Evolutionary conservation across 2,329 filamentous ascomycete species (phyloP).

Genomic region (Fusarium dimerum): DNA sequence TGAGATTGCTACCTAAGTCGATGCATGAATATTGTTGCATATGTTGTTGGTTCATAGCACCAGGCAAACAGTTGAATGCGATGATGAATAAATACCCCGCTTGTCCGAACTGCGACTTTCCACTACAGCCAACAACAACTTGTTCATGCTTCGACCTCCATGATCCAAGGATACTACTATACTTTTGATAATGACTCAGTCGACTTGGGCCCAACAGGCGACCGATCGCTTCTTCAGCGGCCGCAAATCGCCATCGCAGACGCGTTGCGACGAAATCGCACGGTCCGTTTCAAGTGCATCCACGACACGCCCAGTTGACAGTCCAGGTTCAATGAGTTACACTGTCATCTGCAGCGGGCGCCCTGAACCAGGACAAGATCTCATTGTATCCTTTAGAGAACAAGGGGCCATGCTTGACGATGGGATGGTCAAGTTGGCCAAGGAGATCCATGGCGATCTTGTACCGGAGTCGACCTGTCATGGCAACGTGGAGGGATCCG

Average conservation of each 20-base stretch:
- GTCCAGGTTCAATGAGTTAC: slow-evolving; percentile 32
- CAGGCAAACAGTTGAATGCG: too few relatives aligned
- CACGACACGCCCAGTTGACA: slow-evolving; percentile 23
- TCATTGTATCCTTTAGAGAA: slow-evolving; percentile 19
- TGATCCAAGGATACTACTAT: neutral
- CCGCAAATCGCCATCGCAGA: slow-evolving; percentile 24
- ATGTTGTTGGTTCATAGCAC: slow-evolving; percentile 1
- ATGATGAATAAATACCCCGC: slow-evolving; percentile 2
- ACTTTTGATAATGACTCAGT: slow-evolving; percentile 7
- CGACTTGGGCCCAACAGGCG: slow-evolving; percentile 12
- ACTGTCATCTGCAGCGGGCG: slow-evolving; percentile 27
- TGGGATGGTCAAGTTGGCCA: slow-evolving; percentile 24
- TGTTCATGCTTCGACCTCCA: slow-evolving; percentile 1
- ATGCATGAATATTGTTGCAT: slow-evolving; percentile 1
- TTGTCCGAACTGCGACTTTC: slow-evolving; percentile 1
- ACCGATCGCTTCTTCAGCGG: slow-evolving; percentile 19
- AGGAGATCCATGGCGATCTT: slow-evolving; percentile 27
- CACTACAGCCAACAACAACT: neutral
- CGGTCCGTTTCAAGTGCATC: slow-evolving; percentile 18
- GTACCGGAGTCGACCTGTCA: slow-evolving; percentile 25
- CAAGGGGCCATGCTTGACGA: slow-evolving; percentile 8
- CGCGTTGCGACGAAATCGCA: slow-evolving; percentile 26
- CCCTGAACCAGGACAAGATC: slow-evolving; percentile 7
- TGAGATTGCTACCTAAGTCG: slow-evolving; percentile 3
- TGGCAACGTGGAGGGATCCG: slow-evolving; percentile 25